Conservation (phyloP, 345 rosid genomes). For the Streptanthus diversifolius region DNA sequence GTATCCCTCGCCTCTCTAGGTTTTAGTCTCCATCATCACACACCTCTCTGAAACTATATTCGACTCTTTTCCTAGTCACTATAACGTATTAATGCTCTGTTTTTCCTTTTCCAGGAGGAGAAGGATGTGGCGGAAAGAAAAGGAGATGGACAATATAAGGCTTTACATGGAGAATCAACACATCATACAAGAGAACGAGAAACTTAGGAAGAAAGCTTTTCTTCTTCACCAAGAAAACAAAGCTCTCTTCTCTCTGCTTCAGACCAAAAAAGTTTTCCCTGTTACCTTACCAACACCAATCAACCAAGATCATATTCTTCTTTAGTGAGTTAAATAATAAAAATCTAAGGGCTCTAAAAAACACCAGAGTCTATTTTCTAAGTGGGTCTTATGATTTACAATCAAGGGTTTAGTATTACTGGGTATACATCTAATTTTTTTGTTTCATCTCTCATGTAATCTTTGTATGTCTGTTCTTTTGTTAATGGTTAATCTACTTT, state of each 20-base stretch:
- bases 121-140: slow-evolving; percentile 33
- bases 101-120: slow-evolving; percentile 25
- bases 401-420: slow-evolving; percentile 25
- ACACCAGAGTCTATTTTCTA: background rate
- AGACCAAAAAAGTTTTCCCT: slow-evolving; percentile 21
- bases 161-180: slow-evolving; percentile 64
- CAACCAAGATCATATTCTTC: slow-evolving; percentile 16
- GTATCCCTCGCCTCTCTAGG: slow-evolving; percentile 17
- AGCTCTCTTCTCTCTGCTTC: slow-evolving; percentile 50
- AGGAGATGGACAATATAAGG: slow-evolving; percentile 54
- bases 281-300: slow-evolving; percentile 19
- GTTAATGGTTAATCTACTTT: slow-evolving; percentile 14
- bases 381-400: slow-evolving; percentile 11
- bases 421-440: slow-evolving; percentile 28
- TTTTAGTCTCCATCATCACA: background rate
- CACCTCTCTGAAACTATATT: background rate
- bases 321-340: background rate
- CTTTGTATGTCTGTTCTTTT: background rate
- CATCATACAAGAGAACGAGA: slow-evolving; percentile 67
- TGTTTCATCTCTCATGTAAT: slow-evolving; percentile 11
- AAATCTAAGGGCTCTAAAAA: background rate
- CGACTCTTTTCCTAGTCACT: background rate
- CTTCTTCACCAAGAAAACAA: slow-evolving; percentile 75
- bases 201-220: slow-evolving; percentile 55
- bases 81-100: background rate